Evolutionary conservation across 345 rosid species (phyloP).

Genomic region (Eucalyptus marginata): DNA sequence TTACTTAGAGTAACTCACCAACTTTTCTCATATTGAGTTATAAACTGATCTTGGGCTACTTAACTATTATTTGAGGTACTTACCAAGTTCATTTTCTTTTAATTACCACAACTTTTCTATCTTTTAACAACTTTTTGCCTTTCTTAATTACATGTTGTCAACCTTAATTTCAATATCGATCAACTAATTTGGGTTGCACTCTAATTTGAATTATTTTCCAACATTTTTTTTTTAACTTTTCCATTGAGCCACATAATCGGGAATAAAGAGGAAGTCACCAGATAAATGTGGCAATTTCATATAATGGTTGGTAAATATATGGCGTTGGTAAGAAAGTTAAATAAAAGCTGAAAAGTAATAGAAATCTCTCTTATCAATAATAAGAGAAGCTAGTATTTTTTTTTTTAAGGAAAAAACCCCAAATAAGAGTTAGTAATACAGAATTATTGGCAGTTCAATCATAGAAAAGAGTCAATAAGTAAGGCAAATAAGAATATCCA

Average conservation of each 20-base stretch:
- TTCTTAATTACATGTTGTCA: neutral
- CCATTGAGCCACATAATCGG: neutral
- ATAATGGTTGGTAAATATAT: neutral
- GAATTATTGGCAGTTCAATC: neutral
- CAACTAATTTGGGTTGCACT: neutral
- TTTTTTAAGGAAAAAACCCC: neutral
- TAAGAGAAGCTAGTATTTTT: neutral
- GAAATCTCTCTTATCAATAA: neutral
- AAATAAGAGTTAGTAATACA: neutral
- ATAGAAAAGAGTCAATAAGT: neutral
- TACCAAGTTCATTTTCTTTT: neutral
- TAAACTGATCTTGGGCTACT: neutral
- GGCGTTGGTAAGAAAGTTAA: neutral
- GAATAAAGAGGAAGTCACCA: neutral
- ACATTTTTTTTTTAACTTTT: neutral
- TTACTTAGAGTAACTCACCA: neutral
- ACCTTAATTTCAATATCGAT: neutral
- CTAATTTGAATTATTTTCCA: neutral
- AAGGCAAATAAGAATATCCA: neutral
- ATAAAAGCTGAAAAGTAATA: neutral
- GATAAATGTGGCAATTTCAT: neutral
- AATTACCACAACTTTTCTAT: neutral
- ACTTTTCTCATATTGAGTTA: neutral
- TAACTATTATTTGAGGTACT: neutral
- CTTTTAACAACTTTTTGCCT: neutral